These are phyloP conservation scores for Penicillium steckii DNA, from an alignment of 495 filamentous ascomycete genomes.

Conservation along the genomic window DNA sequence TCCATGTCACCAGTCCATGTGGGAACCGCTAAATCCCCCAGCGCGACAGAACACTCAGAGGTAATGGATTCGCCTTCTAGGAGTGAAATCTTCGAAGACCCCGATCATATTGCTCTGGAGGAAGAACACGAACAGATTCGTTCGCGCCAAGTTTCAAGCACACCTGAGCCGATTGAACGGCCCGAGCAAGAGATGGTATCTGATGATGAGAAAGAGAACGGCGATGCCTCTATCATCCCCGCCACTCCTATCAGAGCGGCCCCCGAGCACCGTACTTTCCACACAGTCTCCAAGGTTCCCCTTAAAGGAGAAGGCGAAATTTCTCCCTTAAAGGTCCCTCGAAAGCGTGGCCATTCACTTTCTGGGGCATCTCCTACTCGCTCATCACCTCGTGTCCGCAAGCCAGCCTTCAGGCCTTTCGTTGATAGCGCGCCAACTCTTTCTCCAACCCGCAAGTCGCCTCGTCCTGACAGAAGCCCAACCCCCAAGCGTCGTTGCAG, in stretches of 20 bases:
- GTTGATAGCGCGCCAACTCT: constrained; percentile 14
- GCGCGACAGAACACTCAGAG: neutral
- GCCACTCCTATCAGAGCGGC: constrained; percentile 33
- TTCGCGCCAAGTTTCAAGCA: neutral
- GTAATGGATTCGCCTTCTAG: constrained; percentile 13
- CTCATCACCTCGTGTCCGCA: constrained; percentile 33
- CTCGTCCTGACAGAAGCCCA: constrained; percentile 19
- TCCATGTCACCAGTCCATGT: constrained; percentile 8
- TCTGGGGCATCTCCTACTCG: constrained; percentile 38
- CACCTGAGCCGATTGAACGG: constrained; percentile 12
- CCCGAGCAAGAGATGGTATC: constrained; percentile 1
- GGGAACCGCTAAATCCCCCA: constrained; percentile 1
- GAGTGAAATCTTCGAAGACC: constrained; percentile 26
- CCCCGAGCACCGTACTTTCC: constrained; percentile 45
- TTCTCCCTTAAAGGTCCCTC: constrained; percentile 54
- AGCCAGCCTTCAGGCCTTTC: constrained; percentile 19
- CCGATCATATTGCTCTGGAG: constrained; percentile 1
- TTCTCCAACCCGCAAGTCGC: constrained; percentile 26
- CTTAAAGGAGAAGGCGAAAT: constrained; percentile 66
- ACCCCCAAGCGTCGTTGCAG: constrained; percentile 25
- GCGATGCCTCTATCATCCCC: constrained; percentile 23
- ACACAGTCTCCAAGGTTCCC: constrained; percentile 76
- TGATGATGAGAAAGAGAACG: constrained; percentile 37
- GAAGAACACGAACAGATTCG: neutral
- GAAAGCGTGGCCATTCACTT: constrained; percentile 53